Percentiles rank a stretch among this genome's conserved stretches.
Conservation (phyloP, 371 early-diverging fungal species). For the Circinella umbellata region DNA sequence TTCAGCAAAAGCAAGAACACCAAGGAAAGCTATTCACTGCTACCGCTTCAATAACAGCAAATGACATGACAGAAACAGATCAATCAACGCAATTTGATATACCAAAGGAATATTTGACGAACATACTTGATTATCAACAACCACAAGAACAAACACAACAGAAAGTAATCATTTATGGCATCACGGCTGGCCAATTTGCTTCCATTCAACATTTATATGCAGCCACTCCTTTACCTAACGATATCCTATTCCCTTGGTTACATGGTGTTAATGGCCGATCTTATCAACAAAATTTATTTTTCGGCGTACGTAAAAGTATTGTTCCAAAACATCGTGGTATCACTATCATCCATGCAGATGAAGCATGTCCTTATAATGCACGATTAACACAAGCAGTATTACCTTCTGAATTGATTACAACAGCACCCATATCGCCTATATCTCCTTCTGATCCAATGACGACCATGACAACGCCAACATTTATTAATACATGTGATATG, state of each 20-base stretch:
- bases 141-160: neutral
- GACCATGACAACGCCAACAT: constrained; percentile 13
- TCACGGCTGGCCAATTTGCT: constrained; percentile 26
- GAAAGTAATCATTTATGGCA: constrained; percentile 16
- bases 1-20: neutral
- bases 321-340: constrained; percentile 52
- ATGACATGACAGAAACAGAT: neutral
- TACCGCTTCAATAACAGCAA: neutral
- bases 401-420: constrained; percentile 19
- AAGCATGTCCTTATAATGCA: constrained; percentile 7
- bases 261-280: constrained; percentile 66
- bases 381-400: constrained; percentile 34
- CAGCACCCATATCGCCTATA: neutral
- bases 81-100: constrained; percentile 19
- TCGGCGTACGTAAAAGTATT: constrained; percentile 52
- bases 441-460: constrained; percentile 20
- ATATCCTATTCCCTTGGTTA: constrained; percentile 69
- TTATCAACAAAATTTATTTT: constrained; percentile 61
- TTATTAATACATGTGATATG: constrained; percentile 25
- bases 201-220: constrained; percentile 28
- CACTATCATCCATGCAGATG: constrained; percentile 46
- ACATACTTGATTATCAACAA: neutral
- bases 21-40: neutral
- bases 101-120: constrained; percentile 10
- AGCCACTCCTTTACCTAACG: constrained; percentile 53